phyloP scores from a whole-genome alignment of 441 rosid genomes.

The Brassica balearica region DNA sequence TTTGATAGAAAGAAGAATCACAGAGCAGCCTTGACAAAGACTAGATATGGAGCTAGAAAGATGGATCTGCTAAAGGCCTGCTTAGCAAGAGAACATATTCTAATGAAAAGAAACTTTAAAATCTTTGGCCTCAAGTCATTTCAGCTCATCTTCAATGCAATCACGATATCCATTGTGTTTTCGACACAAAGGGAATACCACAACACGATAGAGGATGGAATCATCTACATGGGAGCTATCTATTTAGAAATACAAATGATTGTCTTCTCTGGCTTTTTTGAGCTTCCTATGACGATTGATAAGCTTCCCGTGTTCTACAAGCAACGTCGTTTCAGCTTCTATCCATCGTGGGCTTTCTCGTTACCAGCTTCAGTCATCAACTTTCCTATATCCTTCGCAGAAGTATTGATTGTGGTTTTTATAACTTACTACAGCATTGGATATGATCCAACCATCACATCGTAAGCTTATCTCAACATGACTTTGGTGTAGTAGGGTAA shows the following conservation, averaged over 20 bases:
- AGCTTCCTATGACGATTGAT: slow-evolving; percentile 74
- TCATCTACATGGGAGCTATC: slow-evolving; percentile 67
- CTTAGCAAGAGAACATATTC: slow-evolving; percentile 43
- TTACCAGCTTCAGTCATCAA: slow-evolving; percentile 72
- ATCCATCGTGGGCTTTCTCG: slow-evolving; percentile 80
- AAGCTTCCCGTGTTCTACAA: slow-evolving; percentile 95
- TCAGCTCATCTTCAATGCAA: slow-evolving; percentile 48
- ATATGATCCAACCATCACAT: slow-evolving; percentile 55
- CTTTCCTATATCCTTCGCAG: slow-evolving; percentile 61
- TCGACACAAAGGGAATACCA: slow-evolving; percentile 48
- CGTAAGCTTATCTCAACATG: slow-evolving; percentile 48
- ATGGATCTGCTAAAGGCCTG: slow-evolving; percentile 53
- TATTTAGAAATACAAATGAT: slow-evolving; percentile 53
- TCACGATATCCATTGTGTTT: slow-evolving; percentile 47
- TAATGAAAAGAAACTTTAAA: slow-evolving; percentile 56
- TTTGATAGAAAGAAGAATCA: slow-evolving; percentile 50
- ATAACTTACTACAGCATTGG: slow-evolving; percentile 70
- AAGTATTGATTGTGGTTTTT: slow-evolving; percentile 65
- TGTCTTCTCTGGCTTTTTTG: slow-evolving; percentile 74
- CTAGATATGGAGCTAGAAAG: slow-evolving; percentile 54
- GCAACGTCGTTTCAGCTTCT: slow-evolving; percentile 81
- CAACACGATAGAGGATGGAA: slow-evolving; percentile 55
- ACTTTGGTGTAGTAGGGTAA: not conserved
- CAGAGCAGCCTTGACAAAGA: slow-evolving; percentile 50
- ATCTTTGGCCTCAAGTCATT: slow-evolving; percentile 50